Evolutionary conservation across 1,139 yeast genomes (phyloP), one percentile per base, ranked within the genome.

Genomic region (Sugiyamaella pinicola): DNA sequence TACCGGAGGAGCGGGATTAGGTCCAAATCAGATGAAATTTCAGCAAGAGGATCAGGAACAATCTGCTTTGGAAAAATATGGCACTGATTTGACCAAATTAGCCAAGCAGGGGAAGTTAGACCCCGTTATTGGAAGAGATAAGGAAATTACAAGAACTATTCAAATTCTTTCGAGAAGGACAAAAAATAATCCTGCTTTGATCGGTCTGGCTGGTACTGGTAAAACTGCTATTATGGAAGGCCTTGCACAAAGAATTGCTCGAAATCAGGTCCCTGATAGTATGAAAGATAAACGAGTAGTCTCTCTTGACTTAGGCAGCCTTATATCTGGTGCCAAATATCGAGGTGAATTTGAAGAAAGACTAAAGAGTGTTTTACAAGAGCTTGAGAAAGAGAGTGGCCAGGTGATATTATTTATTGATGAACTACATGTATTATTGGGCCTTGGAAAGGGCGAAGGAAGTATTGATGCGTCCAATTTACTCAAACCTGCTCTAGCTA

Each of bases 131-230:
- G 99, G 99, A 2, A 77, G 99, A 58, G 98, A 93, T 64, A 96
- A 90, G 60, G 99, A 93, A 66, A 93, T 93, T 55, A 79, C 93
- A 55, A 76, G 99, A 53, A 91, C 98, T 0, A 85, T 93, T 52
- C 98, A 93, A 68, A 90, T 93, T 51, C 74, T 93, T 47, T 88
- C 96, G 0, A 76, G 99, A 61, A 77, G 99, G 67, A 90, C 97
- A 1, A 93, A 93, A 69, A 91, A 91, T 66, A 93, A 93, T 66
- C 98, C 98, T 0, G 96, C 93, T 0, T 71, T 93, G 49, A 89
- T 91, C 50, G 99, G 98, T 57, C 83, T 87, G 60, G 98, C 99
- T 0, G 99, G 99, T 72, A 95, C 96, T 0, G 99, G 99, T 72
- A 93, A 93, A 70, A 93, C 98, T 0, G 95, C 97, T 4, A 84